phyloP scores from a whole-genome alignment of 2,329 filamentous ascomycete species.

The Fusarium torulosum region DNA sequence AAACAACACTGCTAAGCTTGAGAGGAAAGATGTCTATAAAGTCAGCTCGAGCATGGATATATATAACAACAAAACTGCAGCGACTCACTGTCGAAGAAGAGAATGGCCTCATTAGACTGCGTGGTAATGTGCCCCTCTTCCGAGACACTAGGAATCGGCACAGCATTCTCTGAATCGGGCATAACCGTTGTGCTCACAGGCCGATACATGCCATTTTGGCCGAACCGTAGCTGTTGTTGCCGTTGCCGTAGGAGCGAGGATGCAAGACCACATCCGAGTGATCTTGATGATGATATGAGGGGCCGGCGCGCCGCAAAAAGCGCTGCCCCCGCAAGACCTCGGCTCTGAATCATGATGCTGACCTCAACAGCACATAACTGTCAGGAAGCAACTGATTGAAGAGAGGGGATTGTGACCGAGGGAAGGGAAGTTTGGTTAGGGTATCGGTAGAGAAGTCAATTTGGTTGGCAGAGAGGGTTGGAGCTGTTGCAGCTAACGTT shows the following conservation, averaged over 20 bases:
- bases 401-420: not conserved
- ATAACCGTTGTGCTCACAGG: slow-evolving; percentile 40
- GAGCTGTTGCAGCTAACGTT: not conserved
- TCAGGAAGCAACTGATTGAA: not conserved
- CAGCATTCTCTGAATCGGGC: slow-evolving; percentile 19
- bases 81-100: slow-evolving; percentile 89
- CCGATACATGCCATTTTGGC: slow-evolving; percentile 9
- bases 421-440: not conserved
- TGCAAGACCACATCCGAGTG: slow-evolving; percentile 19
- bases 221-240: slow-evolving; percentile 12
- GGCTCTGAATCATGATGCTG: slow-evolving; percentile 49
- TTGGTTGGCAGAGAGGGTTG: not conserved
- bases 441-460: not conserved
- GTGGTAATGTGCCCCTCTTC: slow-evolving; percentile 77
- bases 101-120: slow-evolving; percentile 79
- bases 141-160: slow-evolving; percentile 17
- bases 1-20: slow-evolving; percentile 68
- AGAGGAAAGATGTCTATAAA: slow-evolving; percentile 83
- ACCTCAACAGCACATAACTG: slow-evolving; percentile 28
- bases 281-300: slow-evolving; percentile 24
- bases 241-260: slow-evolving; percentile 30
- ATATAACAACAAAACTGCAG: not conserved
- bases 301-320: slow-evolving; percentile 44
- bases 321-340: slow-evolving; percentile 44
- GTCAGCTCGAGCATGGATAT: slow-evolving; percentile 16